phyloP scores from a whole-genome alignment of 768 basidiomycete species.

The Suillus variegatus region DNA sequence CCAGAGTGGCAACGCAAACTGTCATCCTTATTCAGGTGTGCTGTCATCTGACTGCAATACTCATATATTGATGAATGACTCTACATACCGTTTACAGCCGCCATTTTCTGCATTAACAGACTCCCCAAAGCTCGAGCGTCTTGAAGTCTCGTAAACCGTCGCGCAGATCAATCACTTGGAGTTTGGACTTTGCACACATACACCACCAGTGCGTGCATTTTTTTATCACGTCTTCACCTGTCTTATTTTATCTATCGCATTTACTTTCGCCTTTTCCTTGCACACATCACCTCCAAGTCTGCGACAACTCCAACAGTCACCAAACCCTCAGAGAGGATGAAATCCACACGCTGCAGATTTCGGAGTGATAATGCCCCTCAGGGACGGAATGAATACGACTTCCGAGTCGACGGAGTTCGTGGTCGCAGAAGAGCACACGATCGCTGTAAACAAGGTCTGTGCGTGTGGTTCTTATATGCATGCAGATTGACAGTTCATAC shows the following conservation, averaged over 20 bases:
- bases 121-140: constrained; percentile 89
- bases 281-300: background rate
- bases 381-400: constrained; percentile 98
- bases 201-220: constrained; percentile 85
- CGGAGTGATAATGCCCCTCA: constrained; percentile 90
- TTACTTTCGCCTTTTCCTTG: background rate
- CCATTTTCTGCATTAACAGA: constrained; percentile 92
- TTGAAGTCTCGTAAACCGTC: constrained; percentile 85
- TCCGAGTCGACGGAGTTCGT: constrained; percentile 82
- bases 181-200: constrained; percentile 92
- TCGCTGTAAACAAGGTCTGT: constrained; percentile 87
- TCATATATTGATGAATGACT: constrained; percentile 37
- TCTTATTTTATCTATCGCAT: too few relatives aligned
- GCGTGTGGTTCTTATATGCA: background rate
- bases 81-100: constrained; percentile 52
- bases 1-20: constrained; percentile 90
- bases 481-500: background rate
- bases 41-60: background rate
- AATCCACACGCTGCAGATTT: constrained; percentile 96
- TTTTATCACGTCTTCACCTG: background rate
- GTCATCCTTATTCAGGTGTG: constrained; percentile 63
- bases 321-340: constrained; percentile 97
- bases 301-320: constrained; percentile 55
- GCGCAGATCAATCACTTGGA: constrained; percentile 81
- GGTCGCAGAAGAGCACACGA: constrained; percentile 85